Evolutionary conservation across 176 grass and related monocot species (phyloP).

Genomic region (Ensete ventricosum): DNA sequence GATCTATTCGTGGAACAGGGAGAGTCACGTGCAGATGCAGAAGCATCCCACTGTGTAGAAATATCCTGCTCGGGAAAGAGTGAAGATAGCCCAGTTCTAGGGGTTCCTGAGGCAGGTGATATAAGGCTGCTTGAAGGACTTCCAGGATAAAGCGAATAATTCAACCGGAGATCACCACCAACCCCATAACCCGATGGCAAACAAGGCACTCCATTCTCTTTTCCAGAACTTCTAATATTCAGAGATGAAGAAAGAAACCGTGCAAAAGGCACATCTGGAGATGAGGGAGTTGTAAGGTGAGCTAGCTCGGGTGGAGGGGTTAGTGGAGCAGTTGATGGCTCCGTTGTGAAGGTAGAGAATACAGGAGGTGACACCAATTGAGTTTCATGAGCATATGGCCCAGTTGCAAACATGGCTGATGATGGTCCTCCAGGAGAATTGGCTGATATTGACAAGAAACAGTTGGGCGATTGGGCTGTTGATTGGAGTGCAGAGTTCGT

Average conservation of each 20-base stretch:
- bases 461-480: conserved; percentile 6
- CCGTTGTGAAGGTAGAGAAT: conserved; percentile 20
- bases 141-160: conserved; percentile 17
- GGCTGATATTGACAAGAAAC: conserved; percentile 14
- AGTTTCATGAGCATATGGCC: conserved; percentile 21
- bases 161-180: background rate
- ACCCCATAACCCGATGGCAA: conserved; percentile 11
- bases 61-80: conserved; percentile 8
- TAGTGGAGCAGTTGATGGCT: conserved; percentile 13
- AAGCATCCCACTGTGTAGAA: conserved; percentile 15
- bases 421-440: conserved; percentile 13
- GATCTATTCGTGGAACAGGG: conserved; percentile 52
- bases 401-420: conserved; percentile 14
- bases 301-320: conserved; percentile 13
- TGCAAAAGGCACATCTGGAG: conserved; percentile 13
- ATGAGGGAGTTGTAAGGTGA: conserved; percentile 20
- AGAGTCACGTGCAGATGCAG: conserved; percentile 61
- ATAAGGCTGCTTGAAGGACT: conserved; percentile 19
- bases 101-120: conserved; percentile 18
- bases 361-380: conserved; percentile 17
- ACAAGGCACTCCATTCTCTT: conserved; percentile 12
- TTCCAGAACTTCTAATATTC: background rate
- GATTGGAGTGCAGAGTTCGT: conserved; percentile 13
- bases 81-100: conserved; percentile 9
- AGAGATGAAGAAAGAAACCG: conserved; percentile 6